phyloP scores from a whole-genome alignment of 169 alveolate species.

The Theileria luwenshuni region DNA sequence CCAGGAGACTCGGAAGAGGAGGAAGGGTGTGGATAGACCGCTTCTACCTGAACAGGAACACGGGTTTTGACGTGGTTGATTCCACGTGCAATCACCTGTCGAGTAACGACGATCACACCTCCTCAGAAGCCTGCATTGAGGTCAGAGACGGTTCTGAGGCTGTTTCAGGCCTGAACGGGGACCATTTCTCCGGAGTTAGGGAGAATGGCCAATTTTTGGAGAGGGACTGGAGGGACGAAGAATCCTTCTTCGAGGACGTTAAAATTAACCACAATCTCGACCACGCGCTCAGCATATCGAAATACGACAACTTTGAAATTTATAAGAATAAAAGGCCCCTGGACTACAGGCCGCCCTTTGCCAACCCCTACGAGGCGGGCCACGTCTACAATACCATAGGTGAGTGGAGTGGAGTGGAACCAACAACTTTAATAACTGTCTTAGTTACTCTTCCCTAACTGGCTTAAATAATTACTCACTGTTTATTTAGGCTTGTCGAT shows the following conservation, averaged over 20 bases:
- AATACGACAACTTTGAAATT: slow-evolving; percentile 37
- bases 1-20: slow-evolving; percentile 67
- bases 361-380: slow-evolving; percentile 50
- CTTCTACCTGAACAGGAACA: background rate
- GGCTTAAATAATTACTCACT: too few relatives aligned
- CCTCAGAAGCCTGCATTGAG: too few relatives aligned
- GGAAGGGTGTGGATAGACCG: slow-evolving; percentile 71
- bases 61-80: background rate
- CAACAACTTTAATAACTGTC: too few relatives aligned
- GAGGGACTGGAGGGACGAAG: background rate
- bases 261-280: slow-evolving; percentile 29
- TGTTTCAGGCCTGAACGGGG: background rate
- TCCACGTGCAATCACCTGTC: too few relatives aligned
- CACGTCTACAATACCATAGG: slow-evolving; percentile 69
- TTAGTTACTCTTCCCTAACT: too few relatives aligned
- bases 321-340: slow-evolving; percentile 43
- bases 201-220: background rate
- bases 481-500: slow-evolving; percentile 31
- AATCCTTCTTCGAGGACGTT: background rate
- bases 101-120: too few relatives aligned
- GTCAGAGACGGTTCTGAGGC: background rate
- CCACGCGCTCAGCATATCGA: slow-evolving; percentile 21
- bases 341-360: slow-evolving; percentile 49
- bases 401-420: too few relatives aligned
- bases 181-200: background rate